Conservation (phyloP, 441 rosid genomes). For the Erodium texanum region DNA sequence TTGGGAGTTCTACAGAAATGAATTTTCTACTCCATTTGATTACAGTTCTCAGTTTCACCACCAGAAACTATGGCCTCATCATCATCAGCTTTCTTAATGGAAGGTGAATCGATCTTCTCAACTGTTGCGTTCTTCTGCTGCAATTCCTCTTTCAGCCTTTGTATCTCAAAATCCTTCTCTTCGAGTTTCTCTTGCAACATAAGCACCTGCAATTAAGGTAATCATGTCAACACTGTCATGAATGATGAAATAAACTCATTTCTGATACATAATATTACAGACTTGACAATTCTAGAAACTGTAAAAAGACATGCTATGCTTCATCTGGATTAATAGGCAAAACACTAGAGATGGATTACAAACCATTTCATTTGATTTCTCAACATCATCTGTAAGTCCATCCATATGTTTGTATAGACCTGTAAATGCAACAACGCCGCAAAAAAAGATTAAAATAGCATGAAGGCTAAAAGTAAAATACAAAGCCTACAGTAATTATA, state of each 20-base stretch:
- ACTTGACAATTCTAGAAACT: background rate
- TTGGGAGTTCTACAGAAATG: background rate
- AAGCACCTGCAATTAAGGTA: conserved; percentile 38
- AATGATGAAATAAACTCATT: background rate
- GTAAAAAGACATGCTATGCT: background rate
- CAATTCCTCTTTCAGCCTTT: conserved; percentile 35
- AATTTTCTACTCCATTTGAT: background rate
- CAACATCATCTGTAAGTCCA: conserved; percentile 65
- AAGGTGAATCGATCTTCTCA: conserved; percentile 19
- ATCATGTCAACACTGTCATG: background rate
- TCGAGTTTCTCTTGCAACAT: conserved; percentile 61
- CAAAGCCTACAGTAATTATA: too few species aligned
- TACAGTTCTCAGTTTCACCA: conserved; percentile 18
- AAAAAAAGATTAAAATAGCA: conserved; percentile 13
- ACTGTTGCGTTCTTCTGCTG: conserved; percentile 26
- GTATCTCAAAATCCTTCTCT: conserved; percentile 49
- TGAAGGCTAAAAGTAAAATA: conserved; percentile 2
- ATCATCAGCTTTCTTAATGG: conserved; percentile 19
- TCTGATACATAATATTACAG: background rate
- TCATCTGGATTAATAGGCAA: background rate
- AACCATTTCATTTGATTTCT: conserved; percentile 85
- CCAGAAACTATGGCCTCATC: conserved; percentile 9
- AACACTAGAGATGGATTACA: conserved; percentile 4
- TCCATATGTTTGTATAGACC: conserved; percentile 74
- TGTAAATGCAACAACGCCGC: conserved; percentile 31